Base-by-base conservation (phyloP, 306 rosid genomes). In the Cucurbita maxima region DNA sequence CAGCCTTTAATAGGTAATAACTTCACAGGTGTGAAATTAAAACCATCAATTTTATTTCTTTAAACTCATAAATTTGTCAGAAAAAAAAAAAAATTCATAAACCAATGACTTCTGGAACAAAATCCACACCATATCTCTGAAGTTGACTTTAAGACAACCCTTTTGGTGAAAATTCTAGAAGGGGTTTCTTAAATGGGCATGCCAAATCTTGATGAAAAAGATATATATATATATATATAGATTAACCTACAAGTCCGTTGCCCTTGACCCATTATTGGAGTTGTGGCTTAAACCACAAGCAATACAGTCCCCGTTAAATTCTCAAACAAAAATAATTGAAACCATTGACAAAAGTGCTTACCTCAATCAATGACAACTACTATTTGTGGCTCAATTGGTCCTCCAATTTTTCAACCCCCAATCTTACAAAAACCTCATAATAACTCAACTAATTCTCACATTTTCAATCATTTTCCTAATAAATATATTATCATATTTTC, bases 131-230 rank as follows among this genome's bases (percentile, higher is more conserved):
- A 70, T 30, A 70, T 45, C 18, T 70, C 3, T 45, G 40, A 68
- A 68, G 57, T 19, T 68, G 74, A 14, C 74, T 69, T 70, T 14
- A 70, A 8, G 4, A 10, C 14, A 18, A 3, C 41, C 20, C 7
- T 63, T 63, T 63, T 41, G 8, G 4, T 47, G 22, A 44, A 68
- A 50, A 45, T 70, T 70, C 74, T 47, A 70, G 58, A 48, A 55
- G 63, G 19, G 63, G 9, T 54, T 72, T 1, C 62, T 72, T 53
- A 10, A 72, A 72, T 55, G 51, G n/a, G n/a, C 48, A 54, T 55
- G 37, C 76, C 52, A 72, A 71, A 71, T 71, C 50, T 71, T 52
- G 43, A 18, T 53, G 73, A 71, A 37, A 16, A 71, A 51, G 60
- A 51, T 51, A n/a, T 3, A 70, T 48, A 10, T 47, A 48, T 48